These are phyloP conservation scores for Phytophthora sojae DNA, from an alignment of 352 stramenopile species.

Conservation along the genomic window DNA sequence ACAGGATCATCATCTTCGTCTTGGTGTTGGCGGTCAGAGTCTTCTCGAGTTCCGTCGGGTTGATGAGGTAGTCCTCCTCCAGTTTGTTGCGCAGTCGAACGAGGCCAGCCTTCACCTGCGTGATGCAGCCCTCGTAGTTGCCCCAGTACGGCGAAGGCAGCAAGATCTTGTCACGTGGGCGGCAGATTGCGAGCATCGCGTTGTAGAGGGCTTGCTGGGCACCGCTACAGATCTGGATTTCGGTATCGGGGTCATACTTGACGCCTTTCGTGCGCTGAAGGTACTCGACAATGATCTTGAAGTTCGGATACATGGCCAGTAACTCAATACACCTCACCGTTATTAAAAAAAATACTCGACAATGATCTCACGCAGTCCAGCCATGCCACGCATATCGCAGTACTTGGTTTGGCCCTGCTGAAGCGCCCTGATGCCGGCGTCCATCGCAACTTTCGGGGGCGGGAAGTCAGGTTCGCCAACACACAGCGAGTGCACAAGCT, in stretches of 20 bases:
- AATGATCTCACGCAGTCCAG: conserved; percentile 89
- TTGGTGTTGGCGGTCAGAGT: conserved; percentile 74
- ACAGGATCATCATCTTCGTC: conserved; percentile 93
- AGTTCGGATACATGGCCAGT: too few species aligned
- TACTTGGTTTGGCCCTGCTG: conserved; percentile 92
- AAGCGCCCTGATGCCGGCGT: conserved; percentile 79
- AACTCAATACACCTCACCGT: too few species aligned
- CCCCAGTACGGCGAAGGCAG: conserved; percentile 98
- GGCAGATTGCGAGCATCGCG: conserved; percentile 89
- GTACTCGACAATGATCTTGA: too few species aligned
- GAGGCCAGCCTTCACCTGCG: conserved; percentile 86
- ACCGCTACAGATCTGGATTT: conserved; percentile 97
- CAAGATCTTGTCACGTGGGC: conserved; percentile 94
- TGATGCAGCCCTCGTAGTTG: conserved; percentile 96
- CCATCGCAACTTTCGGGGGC: conserved; percentile 87
- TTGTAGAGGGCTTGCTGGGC: conserved; percentile 96
- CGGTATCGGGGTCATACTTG: conserved; percentile 76
- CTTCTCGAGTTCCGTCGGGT: conserved; percentile 74
- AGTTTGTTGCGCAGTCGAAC: conserved; percentile 91
- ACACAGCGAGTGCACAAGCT: conserved; percentile 92
- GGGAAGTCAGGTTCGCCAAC: conserved; percentile 97
- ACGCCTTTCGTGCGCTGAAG: conserved; percentile 88
- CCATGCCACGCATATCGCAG: conserved; percentile 93
- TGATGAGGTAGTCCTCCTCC: conserved; percentile 93
- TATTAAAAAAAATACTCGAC: too few species aligned